Evolutionary conservation across 495 filamentous ascomycete species (phyloP).

Genomic region (Neurospora sp.): DNA sequence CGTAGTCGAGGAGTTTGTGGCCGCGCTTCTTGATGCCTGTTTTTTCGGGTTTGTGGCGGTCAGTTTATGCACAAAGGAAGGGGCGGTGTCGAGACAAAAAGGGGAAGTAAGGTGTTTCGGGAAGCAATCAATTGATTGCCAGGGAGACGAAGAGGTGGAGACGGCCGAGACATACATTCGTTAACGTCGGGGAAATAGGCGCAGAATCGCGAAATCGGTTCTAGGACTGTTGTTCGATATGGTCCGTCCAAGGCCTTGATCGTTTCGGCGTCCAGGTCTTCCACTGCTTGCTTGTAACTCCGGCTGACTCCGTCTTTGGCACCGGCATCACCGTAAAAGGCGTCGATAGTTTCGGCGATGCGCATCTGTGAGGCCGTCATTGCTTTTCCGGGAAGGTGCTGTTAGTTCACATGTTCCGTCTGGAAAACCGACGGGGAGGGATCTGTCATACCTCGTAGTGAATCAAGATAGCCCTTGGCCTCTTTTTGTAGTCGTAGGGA

Average conservation of each 20-base stretch:
- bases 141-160: background rate
- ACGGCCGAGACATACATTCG: slow-evolving; percentile 53
- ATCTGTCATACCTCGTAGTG: slow-evolving; percentile 60
- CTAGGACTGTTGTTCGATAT: slow-evolving; percentile 86
- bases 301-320: slow-evolving; percentile 88
- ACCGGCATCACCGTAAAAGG: slow-evolving; percentile 95
- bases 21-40: slow-evolving; percentile 92
- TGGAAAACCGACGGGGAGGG: slow-evolving; percentile 1
- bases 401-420: slow-evolving; percentile 1
- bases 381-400: slow-evolving; percentile 37
- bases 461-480: slow-evolving; percentile 94
- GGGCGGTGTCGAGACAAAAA: background rate
- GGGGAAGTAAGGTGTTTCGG: background rate
- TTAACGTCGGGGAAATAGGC: slow-evolving; percentile 99
- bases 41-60: background rate
- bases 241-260: slow-evolving; percentile 98
- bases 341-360: slow-evolving; percentile 97
- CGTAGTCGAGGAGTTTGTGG: slow-evolving; percentile 96
- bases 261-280: slow-evolving; percentile 93
- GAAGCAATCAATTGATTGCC: background rate
- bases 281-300: slow-evolving; percentile 95
- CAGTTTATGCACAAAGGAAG: slow-evolving; percentile 1
- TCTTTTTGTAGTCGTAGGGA: slow-evolving; percentile 89
- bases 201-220: slow-evolving; percentile 91
- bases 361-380: slow-evolving; percentile 99